Base-by-base conservation (phyloP, 805 yeast species). In the Candida awuae region DNA sequence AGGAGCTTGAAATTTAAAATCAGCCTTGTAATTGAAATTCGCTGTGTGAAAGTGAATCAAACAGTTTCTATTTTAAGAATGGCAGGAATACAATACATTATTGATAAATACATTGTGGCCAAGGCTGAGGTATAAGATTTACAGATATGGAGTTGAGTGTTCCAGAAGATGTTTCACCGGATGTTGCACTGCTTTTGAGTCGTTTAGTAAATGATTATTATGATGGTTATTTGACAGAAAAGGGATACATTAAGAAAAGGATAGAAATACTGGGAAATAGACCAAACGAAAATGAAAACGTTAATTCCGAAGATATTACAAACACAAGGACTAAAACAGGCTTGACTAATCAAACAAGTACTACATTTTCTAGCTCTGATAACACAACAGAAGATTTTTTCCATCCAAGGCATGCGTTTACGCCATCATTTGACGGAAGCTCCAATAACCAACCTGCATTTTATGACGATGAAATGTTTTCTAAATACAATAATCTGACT, bases 201-300 rank as follows among this genome's bases (percentile, higher is more conserved):
- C 67, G 63, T 28, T 61, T 77, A 21, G 63, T 66, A 12, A 51
- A 59, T 8, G 84, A 78, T 44, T 75, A 64, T 44, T 66, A 67
- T 47, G 87, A 82, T 26, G 90, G 86, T 1, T 79, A 78, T 42
- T 62, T 83, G 40, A 82, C 92, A 0, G 79, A 71, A 34, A 83
- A 81, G 53, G 90, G 92, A 2, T 83, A 78, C 53, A 63, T 66
- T 31, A 79, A 73, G 48, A 80, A 77, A 44, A 61, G 84, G 43
- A 68, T 63, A 31, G 62, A 55, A 44, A 51, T 73, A n/a, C 16
- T 45, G 14, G 31, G 23, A 6, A 4, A 12, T 3, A 25, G n/a
- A 9, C 21, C 16, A 10, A 18, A 14, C 14, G 19, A 28, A n/a
- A 25, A 20, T 14, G 17, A n/a, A 9, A 15, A 9, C 3, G 7